Evolutionary conservation across 371 early-diverging fungal genomes (phyloP), one percentile per base, ranked within the genome.

Genomic region (Mucor lusitanicus): DNA sequence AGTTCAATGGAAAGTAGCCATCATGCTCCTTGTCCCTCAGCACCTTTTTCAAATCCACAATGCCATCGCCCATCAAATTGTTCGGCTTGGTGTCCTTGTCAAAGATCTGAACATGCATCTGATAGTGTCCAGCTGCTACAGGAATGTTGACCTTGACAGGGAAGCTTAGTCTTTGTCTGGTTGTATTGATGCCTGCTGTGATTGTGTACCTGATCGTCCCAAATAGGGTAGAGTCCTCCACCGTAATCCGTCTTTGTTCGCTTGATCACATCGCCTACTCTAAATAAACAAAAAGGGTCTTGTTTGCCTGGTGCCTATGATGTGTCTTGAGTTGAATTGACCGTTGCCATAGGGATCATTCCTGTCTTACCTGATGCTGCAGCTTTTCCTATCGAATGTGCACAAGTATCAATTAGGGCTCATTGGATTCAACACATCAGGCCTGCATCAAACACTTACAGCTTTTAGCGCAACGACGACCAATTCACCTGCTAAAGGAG

Each of bases 191-290:
- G 55, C 15, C 27, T 21, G 27, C 39, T 11, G 11, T 28, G n/a
- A n/a, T n/a, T n/a, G n/a, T 15, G n/a, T 67, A 74, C 74, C 71
- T 74, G 74, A 56, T 70, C 74, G 62, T 74, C 74, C 74, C 74
- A 74, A 33, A 74, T 66, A 15, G 74, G 74, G 13, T 70, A 65
- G 6, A 59, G 54, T 7, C 74, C 74, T 21, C 74, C 74, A 33
- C 74, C 68, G 40, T 53, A 30, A 21, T 70, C 74, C 9, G 56
- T 59, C 58, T 68, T 67, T 28, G 70, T 74, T 44, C 67, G 46
- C n/a, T 74, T 70, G 7, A 62, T 61, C 4, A 59, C 23, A 9
- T 63, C 62, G 5, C 63, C 68, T 6, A 74, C 55, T 64, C 68
- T 44, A 59, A 74, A 74, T 30, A 74, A 15, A 62, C 70, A 70